Conservation (phyloP, 2,329 filamentous ascomycete genomes). For the Fusarium sp. region DNA sequence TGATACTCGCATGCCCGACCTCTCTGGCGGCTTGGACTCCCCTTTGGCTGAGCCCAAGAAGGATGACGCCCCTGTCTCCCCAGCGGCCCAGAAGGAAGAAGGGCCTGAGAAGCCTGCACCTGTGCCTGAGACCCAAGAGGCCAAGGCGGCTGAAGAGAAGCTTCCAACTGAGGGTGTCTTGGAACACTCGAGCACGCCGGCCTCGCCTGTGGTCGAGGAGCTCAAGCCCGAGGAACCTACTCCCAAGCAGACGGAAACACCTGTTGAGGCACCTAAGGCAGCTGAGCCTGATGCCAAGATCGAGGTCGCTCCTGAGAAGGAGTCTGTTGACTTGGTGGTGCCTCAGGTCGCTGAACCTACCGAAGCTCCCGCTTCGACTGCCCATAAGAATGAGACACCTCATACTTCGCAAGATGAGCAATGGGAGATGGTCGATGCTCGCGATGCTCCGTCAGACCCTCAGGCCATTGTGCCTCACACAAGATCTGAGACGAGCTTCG, state of each 20-base stretch:
- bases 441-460: conserved; percentile 11
- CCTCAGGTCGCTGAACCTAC: neutral
- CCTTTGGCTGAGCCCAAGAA: neutral
- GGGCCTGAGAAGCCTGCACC: neutral
- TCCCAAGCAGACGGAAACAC: neutral
- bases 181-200: neutral
- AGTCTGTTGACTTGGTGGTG: neutral
- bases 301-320: conserved; percentile 1
- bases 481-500: conserved; percentile 36
- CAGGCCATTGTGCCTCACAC: conserved; percentile 26
- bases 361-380: neutral
- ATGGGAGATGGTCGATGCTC: conserved; percentile 27
- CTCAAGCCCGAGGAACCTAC: neutral
- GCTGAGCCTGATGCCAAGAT: neutral
- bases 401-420: conserved; percentile 25
- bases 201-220: neutral
- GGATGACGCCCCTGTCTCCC: neutral
- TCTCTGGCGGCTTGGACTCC: conserved; percentile 25
- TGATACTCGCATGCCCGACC: conserved; percentile 37
- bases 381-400: conserved; percentile 5
- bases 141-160: neutral
- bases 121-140: conserved; percentile 5
- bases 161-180: neutral
- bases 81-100: neutral
- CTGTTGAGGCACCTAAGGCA: neutral